phyloP scores from a whole-genome alignment of 306 rosid genomes.

The Gynostemma pentaphyllum region DNA sequence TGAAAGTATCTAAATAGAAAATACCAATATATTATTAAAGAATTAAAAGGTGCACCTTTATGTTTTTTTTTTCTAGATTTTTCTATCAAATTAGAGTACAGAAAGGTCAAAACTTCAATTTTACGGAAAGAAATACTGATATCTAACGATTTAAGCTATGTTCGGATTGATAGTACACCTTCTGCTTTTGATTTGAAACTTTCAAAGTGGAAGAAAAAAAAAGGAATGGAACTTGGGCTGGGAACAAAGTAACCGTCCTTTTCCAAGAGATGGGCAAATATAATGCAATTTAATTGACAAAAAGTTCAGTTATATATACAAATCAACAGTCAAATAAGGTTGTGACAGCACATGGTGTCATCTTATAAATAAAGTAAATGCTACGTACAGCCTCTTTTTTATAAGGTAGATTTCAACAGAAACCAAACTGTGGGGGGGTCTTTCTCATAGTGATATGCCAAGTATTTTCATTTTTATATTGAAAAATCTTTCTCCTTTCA shows the following conservation, averaged over 20 bases:
- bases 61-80: too few relatives aligned
- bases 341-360: background rate
- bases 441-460: too few relatives aligned
- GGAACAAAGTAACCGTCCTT: background rate
- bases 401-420: background rate
- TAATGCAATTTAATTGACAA: background rate
- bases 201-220: background rate
- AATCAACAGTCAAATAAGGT: slow-evolving; percentile 3
- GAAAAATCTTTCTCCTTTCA: too few relatives aligned
- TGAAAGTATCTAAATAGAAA: background rate
- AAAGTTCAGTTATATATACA: slow-evolving; percentile 1
- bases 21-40: background rate
- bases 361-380: background rate
- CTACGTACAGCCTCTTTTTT: background rate
- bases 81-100: too few relatives aligned
- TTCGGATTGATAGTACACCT: too few relatives aligned
- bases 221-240: background rate
- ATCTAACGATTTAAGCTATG: too few relatives aligned
- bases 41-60: too few relatives aligned
- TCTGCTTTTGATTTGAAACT: background rate
- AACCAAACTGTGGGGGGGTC: background rate
- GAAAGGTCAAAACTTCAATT: too few relatives aligned
- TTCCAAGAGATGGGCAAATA: background rate
- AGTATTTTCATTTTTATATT: too few relatives aligned
- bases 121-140: too few relatives aligned